Evolutionary conservation across 2,329 filamentous ascomycete genomes (phyloP), one percentile per base, ranked within the genome.

Genomic region (Ceratocystis destructans): DNA sequence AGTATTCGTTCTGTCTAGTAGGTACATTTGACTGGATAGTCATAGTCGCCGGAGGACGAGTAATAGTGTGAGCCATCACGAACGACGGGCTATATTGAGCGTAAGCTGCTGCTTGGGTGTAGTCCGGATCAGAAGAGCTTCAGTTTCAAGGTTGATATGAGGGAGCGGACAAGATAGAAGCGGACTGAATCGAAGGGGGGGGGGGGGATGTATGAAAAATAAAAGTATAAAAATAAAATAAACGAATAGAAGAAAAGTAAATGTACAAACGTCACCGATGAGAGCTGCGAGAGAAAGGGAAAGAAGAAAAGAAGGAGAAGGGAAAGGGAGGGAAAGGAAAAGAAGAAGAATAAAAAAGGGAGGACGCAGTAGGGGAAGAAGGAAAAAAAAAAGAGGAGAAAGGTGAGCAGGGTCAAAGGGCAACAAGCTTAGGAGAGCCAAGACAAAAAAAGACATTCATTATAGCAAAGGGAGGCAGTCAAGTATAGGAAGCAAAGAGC

Each of bases 1-100:
- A 66, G 59, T 68, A 65, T 37, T 68, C 66, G 46, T 66, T 68
- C 12, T 68, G 63, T 66, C 66, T 65, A 8, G 66, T 64, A 28
- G 63, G 66, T 31, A 63, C 48, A 59, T 20, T 25, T n/a, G 65
- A 48, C 50, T 64, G 64, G 15, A 59, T 46, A n/a, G 61, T 31
- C 63, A 59, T 66, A 20, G 63, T 64, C 46, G 62, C 64, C 6
- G 55, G 66, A 28, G 53, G 48, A 20, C 64, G 66, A 59, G 48
- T 57, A 53, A 55, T 25, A 62, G 66, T 57, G 62, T 67, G 66
- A 33, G 62, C 46, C 55, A 67, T 65, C 33, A 22, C 33, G 61
- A 25, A 45, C 22, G 20, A 46, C 28, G 50, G 41, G 45, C 59
- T 25, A 1, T 8, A 17, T 8, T 20, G 45, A 20, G 17, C 3